Base-by-base conservation (phyloP, 1,284 basidiomycete genomes). In the Microbotryum silenes-acaulis region DNA sequence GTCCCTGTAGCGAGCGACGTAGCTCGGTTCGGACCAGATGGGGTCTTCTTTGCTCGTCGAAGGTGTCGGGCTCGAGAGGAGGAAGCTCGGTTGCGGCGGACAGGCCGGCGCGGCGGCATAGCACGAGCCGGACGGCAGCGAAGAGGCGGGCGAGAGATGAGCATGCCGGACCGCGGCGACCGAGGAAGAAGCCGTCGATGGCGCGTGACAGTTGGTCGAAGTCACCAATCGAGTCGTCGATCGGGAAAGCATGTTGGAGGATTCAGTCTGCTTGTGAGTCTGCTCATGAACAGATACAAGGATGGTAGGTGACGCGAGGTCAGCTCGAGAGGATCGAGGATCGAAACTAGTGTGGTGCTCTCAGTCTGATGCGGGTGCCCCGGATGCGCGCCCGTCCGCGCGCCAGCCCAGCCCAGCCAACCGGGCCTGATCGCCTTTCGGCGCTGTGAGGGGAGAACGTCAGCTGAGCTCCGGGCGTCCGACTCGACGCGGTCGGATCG, bases 1-100 rank as follows among this genome's bases (percentile, higher is more conserved):
- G 51, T 65, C 55, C 42, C 70, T 56, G 47, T 71, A 71, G n/a
- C 67, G 54, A 0, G 53, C 42, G 51, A 67, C 54, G 61, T 70
- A 71, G 12, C 57, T 52, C 0, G 66, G 69, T 56, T 71, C 70
- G 18, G 58, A 56, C 65, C 65, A 69, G 2, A 57, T 44, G 3
- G 60, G 62, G 54, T 69, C 21, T 7, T 49, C 33, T 6, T 60
- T 44, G 33, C 31, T 25, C 10, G 14, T n/a, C 23, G 42, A 9
- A 16, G 37, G 12, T n/a, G 48, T 50, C 14, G 48, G 21, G 12
- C 23, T 50, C 27, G 23, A 50, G 4, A 12, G 29, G 48, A 14
- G 29, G 48, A 23, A 50, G 21, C 23, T 50, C 37, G 48, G 14
- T 29, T 23, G 48, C 27, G 48, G 21, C 27, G 48, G 48, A 3